Evolutionary conservation across 352 stramenopile species (phyloP).

Genomic region (Aphanomyces euteiches): DNA sequence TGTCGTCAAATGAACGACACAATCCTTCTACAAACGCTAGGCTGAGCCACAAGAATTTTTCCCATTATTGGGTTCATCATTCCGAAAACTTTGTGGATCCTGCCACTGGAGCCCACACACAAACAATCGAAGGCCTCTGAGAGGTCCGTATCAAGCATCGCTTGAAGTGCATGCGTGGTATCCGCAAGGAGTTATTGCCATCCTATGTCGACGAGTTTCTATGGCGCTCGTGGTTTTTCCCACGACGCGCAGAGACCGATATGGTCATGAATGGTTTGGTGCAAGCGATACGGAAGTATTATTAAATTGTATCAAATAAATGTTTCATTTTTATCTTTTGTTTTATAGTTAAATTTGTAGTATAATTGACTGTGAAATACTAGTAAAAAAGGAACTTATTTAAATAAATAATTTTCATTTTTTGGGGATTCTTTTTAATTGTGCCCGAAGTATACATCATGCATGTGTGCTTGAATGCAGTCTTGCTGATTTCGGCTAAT

Average conservation of each 20-base stretch:
- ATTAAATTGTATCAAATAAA: not conserved
- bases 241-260: not conserved
- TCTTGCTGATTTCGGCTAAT: too few species aligned
- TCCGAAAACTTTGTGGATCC: constrained; percentile 2
- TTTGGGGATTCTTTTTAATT: too few species aligned
- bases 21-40: constrained; percentile 30
- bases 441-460: too few species aligned
- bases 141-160: not conserved
- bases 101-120: not conserved
- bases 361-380: too few species aligned
- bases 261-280: not conserved
- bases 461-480: too few species aligned
- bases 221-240: not conserved
- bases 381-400: too few species aligned
- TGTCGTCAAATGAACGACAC: constrained; percentile 31
- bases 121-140: not conserved
- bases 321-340: not conserved
- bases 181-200: too few species aligned
- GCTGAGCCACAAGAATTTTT: constrained; percentile 18
- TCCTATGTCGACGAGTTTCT: not conserved
- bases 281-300: not conserved
- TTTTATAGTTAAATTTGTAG: too few species aligned
- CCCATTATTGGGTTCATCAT: not conserved
- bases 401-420: too few species aligned
- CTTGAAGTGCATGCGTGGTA: not conserved